phyloP scores from a whole-genome alignment of 2,329 filamentous ascomycete genomes.

The Gliomastix tumulicola region DNA sequence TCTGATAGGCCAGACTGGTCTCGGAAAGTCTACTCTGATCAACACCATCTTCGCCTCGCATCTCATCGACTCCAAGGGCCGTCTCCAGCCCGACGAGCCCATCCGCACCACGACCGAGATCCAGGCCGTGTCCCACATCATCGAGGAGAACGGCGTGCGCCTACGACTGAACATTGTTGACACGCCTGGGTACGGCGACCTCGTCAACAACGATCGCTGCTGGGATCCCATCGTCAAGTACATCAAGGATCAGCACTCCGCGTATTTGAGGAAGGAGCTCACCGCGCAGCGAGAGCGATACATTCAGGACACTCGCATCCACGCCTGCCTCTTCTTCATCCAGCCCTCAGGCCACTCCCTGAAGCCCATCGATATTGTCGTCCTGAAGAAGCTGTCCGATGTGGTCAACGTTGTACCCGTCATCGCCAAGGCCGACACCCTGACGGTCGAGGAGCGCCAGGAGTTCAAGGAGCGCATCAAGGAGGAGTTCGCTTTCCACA shows the following conservation, averaged over 20 bases:
- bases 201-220: conserved; percentile 99
- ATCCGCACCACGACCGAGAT: conserved; percentile 97
- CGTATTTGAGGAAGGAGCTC: conserved; percentile 98
- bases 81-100: conserved; percentile 84
- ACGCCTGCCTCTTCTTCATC: conserved; percentile 99
- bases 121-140: conserved; percentile 94
- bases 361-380: conserved; percentile 99
- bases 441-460: conserved; percentile 91
- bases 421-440: conserved; percentile 94
- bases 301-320: conserved; percentile 97
- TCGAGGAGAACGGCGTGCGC: conserved; percentile 98
- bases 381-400: conserved; percentile 98
- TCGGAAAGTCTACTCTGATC: conserved; percentile 98
- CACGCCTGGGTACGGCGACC: conserved; percentile 94
- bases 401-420: conserved; percentile 99
- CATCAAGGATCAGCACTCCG: conserved; percentile 99
- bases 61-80: conserved; percentile 97
- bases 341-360: conserved; percentile 96
- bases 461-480: conserved; percentile 99
- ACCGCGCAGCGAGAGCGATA: conserved; percentile 98
- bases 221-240: conserved; percentile 99
- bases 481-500: conserved; percentile 99
- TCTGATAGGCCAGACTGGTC: conserved; percentile 80
- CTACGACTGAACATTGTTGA: conserved; percentile 98
- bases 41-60: conserved; percentile 99